phyloP scores from a whole-genome alignment of 257 asterid genomes.

The Nicotiana sylvestris region DNA sequence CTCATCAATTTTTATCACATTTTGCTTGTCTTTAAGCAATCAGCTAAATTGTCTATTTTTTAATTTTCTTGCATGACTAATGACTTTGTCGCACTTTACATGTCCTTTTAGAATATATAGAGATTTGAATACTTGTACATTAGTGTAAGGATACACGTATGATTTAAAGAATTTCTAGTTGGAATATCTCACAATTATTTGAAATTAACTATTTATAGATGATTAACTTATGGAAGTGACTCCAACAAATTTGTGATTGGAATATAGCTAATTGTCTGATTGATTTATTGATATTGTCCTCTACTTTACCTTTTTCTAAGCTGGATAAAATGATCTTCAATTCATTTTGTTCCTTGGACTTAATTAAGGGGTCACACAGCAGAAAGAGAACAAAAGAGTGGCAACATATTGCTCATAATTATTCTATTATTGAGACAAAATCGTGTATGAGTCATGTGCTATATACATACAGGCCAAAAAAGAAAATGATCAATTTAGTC shows the following conservation, averaged over 20 bases:
- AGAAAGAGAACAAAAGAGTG: slow-evolving; percentile 34
- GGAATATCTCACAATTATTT: no score
- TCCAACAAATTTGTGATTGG: slow-evolving; percentile 27
- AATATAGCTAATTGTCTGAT: slow-evolving; percentile 5
- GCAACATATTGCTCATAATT: slow-evolving; percentile 34
- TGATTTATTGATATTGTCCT: not conserved
- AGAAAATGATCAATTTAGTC: slow-evolving; percentile 17
- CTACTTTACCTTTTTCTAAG: not conserved
- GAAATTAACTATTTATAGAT: no score
- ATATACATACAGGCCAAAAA: slow-evolving; percentile 34
- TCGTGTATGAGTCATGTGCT: not conserved
- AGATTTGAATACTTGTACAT: not conserved
- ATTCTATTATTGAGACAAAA: slow-evolving; percentile 21
- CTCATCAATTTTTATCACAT: slow-evolving; percentile 18
- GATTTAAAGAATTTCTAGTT: not conserved
- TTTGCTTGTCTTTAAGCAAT: slow-evolving; percentile 17
- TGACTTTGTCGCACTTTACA: slow-evolving; percentile 23
- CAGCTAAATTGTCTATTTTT: not conserved
- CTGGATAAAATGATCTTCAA: no score
- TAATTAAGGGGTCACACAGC: slow-evolving; percentile 30
- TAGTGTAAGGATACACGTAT: not conserved
- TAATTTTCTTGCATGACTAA: slow-evolving; percentile 19
- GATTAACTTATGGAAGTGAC: not conserved
- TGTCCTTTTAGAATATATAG: not conserved
- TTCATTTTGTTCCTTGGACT: not conserved